Evolutionary conservation across 2,329 filamentous ascomycete species (phyloP).

Genomic region (Alternaria sp.): DNA sequence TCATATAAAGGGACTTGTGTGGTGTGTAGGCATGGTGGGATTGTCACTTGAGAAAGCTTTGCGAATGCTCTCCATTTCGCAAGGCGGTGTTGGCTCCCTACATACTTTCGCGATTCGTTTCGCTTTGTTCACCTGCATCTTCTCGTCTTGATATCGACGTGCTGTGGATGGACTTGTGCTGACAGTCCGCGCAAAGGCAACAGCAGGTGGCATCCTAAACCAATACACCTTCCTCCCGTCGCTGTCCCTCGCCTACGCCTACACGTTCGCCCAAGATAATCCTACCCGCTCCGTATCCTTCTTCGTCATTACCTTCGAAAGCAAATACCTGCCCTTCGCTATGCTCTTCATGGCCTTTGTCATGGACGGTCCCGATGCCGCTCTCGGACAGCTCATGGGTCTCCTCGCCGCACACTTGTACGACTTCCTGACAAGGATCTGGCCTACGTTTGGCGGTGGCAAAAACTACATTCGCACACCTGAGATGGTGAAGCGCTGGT

Average conservation of each 20-base stretch:
- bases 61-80: slow-evolving; percentile 62
- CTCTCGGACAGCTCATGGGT: slow-evolving; percentile 74
- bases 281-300: slow-evolving; percentile 77
- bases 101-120: slow-evolving; percentile 50
- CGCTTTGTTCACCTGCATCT: slow-evolving; percentile 1
- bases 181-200: slow-evolving; percentile 51
- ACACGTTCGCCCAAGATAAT: slow-evolving; percentile 87
- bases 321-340: slow-evolving; percentile 79
- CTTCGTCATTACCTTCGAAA: slow-evolving; percentile 82
- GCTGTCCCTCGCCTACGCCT: slow-evolving; percentile 79
- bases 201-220: slow-evolving; percentile 61
- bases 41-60: slow-evolving; percentile 59
- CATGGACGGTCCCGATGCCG: slow-evolving; percentile 63
- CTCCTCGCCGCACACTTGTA: slow-evolving; percentile 86
- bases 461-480: slow-evolving; percentile 79
- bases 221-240: slow-evolving; percentile 60
- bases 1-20: slow-evolving; percentile 52
- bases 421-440: slow-evolving; percentile 87
- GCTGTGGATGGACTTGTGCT: slow-evolving; percentile 27
- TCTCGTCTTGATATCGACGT: neutral
- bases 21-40: slow-evolving; percentile 61
- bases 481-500: slow-evolving; percentile 70
- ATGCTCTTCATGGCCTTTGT: slow-evolving; percentile 79
- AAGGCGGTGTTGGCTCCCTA: slow-evolving; percentile 70
- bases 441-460: slow-evolving; percentile 87